Evolutionary conservation across 345 rosid genomes (phyloP).

Genomic region (Bretschneidera sinensis): DNA sequence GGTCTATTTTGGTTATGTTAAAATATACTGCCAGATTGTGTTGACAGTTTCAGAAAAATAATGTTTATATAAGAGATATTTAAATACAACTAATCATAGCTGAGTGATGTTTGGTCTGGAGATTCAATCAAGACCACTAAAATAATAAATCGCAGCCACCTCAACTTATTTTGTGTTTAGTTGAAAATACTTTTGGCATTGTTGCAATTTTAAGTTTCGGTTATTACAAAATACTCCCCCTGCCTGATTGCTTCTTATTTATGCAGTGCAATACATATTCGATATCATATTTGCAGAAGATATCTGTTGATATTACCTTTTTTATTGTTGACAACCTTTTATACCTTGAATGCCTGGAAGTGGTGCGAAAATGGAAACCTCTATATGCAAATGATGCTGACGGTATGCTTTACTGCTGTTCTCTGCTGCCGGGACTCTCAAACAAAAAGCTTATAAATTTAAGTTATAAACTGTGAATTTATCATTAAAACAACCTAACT

Average conservation of each 20-base stretch:
- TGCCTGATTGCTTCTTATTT: conserved; percentile 9
- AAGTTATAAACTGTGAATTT: too few species aligned
- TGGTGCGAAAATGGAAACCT: neutral
- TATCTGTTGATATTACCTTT: conserved; percentile 15
- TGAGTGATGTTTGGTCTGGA: neutral
- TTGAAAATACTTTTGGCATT: neutral
- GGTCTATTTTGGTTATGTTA: neutral
- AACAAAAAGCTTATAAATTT: too few species aligned
- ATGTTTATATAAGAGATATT: too few species aligned
- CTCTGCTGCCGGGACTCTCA: too few species aligned
- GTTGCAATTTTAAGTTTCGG: neutral
- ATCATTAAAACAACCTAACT: too few species aligned
- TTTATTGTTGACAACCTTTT: neutral
- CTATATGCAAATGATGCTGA: neutral
- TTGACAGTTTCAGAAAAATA: neutral
- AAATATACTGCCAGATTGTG: too few species aligned
- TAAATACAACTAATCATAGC: neutral
- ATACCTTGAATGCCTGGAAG: neutral
- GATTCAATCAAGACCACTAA: neutral
- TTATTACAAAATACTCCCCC: neutral
- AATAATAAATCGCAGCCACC: too few species aligned
- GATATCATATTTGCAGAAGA: conserved; percentile 65
- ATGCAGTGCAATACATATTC: conserved; percentile 52
- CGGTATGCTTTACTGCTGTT: neutral
- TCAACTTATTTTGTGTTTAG: neutral